Conservation (phyloP, 495 filamentous ascomycete species). For the Choiromyces venosus region DNA sequence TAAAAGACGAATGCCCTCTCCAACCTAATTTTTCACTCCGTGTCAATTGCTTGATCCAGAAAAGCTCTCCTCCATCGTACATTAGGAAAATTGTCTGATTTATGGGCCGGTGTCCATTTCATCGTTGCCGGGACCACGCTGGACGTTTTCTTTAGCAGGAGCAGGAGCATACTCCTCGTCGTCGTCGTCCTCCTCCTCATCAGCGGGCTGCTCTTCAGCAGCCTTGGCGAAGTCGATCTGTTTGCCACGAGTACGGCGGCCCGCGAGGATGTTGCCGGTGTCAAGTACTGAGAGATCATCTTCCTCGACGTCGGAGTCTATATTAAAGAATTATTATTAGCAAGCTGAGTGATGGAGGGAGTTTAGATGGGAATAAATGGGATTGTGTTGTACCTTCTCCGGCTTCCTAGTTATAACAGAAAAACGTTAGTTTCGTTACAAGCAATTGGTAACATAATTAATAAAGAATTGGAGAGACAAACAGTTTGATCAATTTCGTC, state of each 20-base stretch:
- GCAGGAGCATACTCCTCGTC: conserved; percentile 58
- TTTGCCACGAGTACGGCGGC: conserved; percentile 80
- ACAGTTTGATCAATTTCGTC: conserved; percentile 49
- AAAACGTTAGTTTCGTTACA: conserved; percentile 19
- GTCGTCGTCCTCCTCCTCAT: conserved; percentile 74
- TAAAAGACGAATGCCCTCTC: background rate
- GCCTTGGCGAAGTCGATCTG: conserved; percentile 77
- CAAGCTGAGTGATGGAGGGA: conserved; percentile 5
- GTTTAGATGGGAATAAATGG: conserved; percentile 1
- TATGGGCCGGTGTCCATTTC: background rate
- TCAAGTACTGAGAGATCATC: conserved; percentile 90
- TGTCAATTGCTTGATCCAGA: background rate
- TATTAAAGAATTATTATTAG: conserved; percentile 29
- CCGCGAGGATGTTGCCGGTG: conserved; percentile 72
- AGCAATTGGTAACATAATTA: background rate
- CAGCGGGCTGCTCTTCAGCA: conserved; percentile 59
- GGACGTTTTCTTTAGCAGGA: background rate
- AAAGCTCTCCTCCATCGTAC: background rate
- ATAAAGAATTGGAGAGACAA: conserved; percentile 13
- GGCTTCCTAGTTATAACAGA: conserved; percentile 38
- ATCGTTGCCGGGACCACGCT: background rate
- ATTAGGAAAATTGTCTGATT: background rate
- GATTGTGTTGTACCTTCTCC: conserved; percentile 47
- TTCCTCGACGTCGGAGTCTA: conserved; percentile 64
- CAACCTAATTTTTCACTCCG: background rate